Base-by-base conservation (phyloP, 306 rosid genomes). In the Acacia acuminata region DNA sequence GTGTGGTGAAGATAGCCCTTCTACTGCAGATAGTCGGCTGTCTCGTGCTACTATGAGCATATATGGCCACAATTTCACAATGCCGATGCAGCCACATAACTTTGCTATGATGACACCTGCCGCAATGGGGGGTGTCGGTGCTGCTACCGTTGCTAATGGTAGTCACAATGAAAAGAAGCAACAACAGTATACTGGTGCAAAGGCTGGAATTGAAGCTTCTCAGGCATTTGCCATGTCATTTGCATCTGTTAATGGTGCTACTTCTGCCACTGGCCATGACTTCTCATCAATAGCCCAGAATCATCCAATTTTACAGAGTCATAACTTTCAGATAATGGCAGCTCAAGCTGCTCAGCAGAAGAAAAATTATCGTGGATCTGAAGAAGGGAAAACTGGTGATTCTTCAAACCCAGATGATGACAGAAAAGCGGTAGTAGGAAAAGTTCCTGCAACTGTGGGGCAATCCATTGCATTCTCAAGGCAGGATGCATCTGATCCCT, bases 1-100 rank as follows among this genome's bases (percentile, higher is more conserved):
- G 80, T 94, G 97, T 4, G 73, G 92, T 40, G 99, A 92, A 87
- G 98, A 96, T 58, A 94, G 94, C 86, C 99, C 99, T 0, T 94
- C 95, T 1, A 83, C 97, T 70, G 97, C 97, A 36, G 99, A 94
- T 69, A 94, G 95, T 66, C 90, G 97, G 38, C 79, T 86, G 4
- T 55, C 92, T 74, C 93, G 97, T 0, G 84, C 89, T 0, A 74
- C 89, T 55, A 84, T 92, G 94, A 91, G 77, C 75, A 81, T 92
- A 43, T 96, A 96, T 82, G 89, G 95, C 42, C 97, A 82, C 47
- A 94, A 88, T 82, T 92, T 90, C 79, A 80, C 97, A 56, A 86
- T 96, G 92, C 94, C 97, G 12, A 86, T 94, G 84, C 97, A 86
- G 64, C 84, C 93, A 0, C 89, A 94, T 0, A 96, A 90, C 78